phyloP scores from a whole-genome alignment of 352 stramenopile species.

The Phytopythium kandeliae region DNA sequence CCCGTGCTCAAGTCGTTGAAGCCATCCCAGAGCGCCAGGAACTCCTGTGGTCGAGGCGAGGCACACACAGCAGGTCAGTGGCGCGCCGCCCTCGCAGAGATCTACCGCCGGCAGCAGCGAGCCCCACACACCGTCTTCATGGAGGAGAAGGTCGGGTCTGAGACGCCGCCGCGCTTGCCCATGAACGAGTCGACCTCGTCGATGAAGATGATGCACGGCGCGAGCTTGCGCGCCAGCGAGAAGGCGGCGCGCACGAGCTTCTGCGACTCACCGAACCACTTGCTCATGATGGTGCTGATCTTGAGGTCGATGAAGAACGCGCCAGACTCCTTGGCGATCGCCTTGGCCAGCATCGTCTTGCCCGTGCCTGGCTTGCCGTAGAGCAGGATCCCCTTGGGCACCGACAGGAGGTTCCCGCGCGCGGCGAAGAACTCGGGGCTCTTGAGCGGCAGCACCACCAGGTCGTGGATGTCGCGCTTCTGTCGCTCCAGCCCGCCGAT shows the following conservation, averaged over 20 bases:
- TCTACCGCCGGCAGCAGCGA: too few species aligned
- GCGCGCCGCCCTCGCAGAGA: too few species aligned
- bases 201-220: constrained; percentile 98
- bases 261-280: constrained; percentile 89
- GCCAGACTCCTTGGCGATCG: constrained; percentile 93
- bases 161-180: constrained; percentile 74
- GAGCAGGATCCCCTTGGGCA: constrained; percentile 83
- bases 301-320: constrained; percentile 89
- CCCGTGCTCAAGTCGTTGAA: constrained; percentile 81
- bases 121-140: constrained; percentile 80
- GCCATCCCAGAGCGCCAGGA: constrained; percentile 97
- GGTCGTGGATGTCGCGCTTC: constrained; percentile 95
- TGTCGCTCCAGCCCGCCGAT: constrained; percentile 95
- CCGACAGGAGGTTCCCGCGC: constrained; percentile 79
- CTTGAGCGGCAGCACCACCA: constrained; percentile 92
- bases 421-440: constrained; percentile 90
- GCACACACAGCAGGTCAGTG: neutral
- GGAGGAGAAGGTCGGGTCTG: constrained; percentile 75
- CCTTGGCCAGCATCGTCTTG: constrained; percentile 93
- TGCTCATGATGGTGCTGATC: constrained; percentile 89
- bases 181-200: constrained; percentile 96
- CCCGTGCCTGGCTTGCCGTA: constrained; percentile 81
- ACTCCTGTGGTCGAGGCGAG: constrained; percentile 66
- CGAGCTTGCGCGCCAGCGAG: constrained; percentile 91
- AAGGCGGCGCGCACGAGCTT: constrained; percentile 94